Base-by-base conservation (phyloP, 176 grass and related monocot species). In the Raddia guianensis region DNA sequence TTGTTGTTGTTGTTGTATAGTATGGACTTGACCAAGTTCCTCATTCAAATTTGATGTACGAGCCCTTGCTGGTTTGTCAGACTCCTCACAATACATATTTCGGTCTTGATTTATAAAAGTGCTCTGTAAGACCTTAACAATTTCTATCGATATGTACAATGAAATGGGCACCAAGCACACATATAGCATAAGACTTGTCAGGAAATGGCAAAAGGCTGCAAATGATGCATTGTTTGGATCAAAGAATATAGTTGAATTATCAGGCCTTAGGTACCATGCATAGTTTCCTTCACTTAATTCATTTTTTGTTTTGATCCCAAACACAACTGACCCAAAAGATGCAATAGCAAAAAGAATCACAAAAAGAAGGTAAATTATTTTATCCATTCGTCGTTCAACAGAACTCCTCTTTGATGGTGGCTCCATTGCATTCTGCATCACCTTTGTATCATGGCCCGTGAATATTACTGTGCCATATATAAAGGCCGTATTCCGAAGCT, bases 381-480 rank as follows among this genome's bases (percentile, higher is more conserved):
- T 92, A 87, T 94, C 90, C 95, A 94, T 92, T 72, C 87, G 92
- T 67, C 85, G 76, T 80, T 97, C 95, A 12, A 97, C 91, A 77
- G 87, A 94, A 89, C 95, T 97, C 48, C 95, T 89, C 79, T 97
- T 97, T 33, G 95, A 97, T 73, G 95, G 91, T 50, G 95, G 95
- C 16, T 90, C 86, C 49, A 84, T 97, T 45, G 95, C 88, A 90
- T 97, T 97, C 68, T 97, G 89, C 95, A 97, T 97, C 44, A 90
- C 95, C 71, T 97, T 97, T 74, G 95, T 94, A 69, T 97, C 95
- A 74, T 90, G 91, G 58, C 95, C 95, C 10, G 90, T 94, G 80
- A 97, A 97, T 80, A 94, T 91, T 76, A 97, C 83, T 52, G 66
- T 76, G 45, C 95, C 95, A 80, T 90, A 94, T 56, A 94, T 72